These are phyloP conservation scores for Hypoxylon sp. DNA, from an alignment of 2,329 filamentous ascomycete genomes.

Conservation along the genomic window DNA sequence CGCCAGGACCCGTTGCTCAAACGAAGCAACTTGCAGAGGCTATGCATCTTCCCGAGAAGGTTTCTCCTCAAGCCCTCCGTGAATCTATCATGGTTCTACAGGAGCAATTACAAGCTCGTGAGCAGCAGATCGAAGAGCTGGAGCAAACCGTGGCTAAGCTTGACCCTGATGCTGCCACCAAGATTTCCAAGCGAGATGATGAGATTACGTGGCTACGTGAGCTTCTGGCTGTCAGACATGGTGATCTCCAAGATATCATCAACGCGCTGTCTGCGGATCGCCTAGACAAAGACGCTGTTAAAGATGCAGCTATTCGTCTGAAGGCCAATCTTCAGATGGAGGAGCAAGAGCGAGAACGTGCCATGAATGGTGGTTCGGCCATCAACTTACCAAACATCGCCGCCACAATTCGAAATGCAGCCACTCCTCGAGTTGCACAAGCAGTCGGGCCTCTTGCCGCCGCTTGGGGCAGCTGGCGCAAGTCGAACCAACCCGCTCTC, in stretches of 20 bases:
- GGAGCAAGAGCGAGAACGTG: conserved; percentile 91
- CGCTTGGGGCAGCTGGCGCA: conserved; percentile 98
- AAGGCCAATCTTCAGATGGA: conserved; percentile 98
- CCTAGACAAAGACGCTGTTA: conserved; percentile 84
- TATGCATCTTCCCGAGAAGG: conserved; percentile 80
- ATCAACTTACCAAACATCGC: conserved; percentile 82
- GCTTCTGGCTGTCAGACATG: conserved; percentile 88
- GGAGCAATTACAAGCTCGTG: conserved; percentile 95
- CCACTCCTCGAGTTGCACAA: conserved; percentile 86
- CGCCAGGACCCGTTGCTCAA: conserved; percentile 62
- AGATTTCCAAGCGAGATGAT: conserved; percentile 91
- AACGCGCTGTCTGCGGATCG: conserved; percentile 79
- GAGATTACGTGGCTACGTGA: conserved; percentile 97
- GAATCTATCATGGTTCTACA: conserved; percentile 97
- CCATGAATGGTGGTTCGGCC: conserved; percentile 78
- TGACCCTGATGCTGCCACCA: conserved; percentile 83
- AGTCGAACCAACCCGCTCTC: conserved; percentile 70
- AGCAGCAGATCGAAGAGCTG: conserved; percentile 89
- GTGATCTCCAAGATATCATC: conserved; percentile 94
- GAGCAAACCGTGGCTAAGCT: conserved; percentile 78
- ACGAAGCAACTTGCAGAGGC: conserved; percentile 59
- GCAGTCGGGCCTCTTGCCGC: conserved; percentile 83
- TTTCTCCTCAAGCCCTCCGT: conserved; percentile 92
- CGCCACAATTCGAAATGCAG: conserved; percentile 80
- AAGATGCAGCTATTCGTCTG: conserved; percentile 92